Evolutionary conservation across 2,329 filamentous ascomycete genomes (phyloP).

Genomic region (Graphiopsis chlorocephala): DNA sequence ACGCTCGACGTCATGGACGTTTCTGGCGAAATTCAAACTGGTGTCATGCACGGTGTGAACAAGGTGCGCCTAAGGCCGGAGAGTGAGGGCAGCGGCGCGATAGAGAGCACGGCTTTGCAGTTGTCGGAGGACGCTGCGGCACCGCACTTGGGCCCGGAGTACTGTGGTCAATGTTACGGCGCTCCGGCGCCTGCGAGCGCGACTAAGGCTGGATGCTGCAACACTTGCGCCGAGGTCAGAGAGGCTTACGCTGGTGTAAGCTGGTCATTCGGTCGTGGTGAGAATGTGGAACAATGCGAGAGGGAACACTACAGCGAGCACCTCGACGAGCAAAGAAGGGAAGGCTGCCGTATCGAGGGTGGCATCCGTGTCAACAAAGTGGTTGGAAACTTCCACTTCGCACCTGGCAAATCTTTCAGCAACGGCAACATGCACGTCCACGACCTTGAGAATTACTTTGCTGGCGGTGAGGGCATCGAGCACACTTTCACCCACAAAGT

Average conservation of each 20-base stretch:
- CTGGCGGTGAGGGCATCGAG: constrained; percentile 61
- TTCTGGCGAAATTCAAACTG: constrained; percentile 92
- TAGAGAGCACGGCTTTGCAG: constrained; percentile 66
- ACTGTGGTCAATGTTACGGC: constrained; percentile 93
- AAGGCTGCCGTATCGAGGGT: constrained; percentile 93
- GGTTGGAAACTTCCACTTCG: constrained; percentile 96
- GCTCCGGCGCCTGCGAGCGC: constrained; percentile 69
- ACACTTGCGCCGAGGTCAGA: constrained; percentile 93
- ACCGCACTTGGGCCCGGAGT: constrained; percentile 81
- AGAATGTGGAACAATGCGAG: constrained; percentile 90
- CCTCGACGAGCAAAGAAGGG: constrained; percentile 79
- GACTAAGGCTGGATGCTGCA: constrained; percentile 85
- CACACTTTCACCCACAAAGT: constrained; percentile 90
- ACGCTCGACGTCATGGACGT: constrained; percentile 99
- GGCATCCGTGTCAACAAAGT: constrained; percentile 96
- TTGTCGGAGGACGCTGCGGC: constrained; percentile 68
- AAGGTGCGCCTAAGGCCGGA: constrained; percentile 78
- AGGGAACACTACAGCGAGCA: constrained; percentile 91
- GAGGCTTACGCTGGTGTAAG: constrained; percentile 86
- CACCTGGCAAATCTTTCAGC: constrained; percentile 92
- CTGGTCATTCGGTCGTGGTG: constrained; percentile 92
- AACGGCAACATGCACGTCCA: constrained; percentile 97
- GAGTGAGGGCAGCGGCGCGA: constrained; percentile 70
- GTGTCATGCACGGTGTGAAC: constrained; percentile 85
- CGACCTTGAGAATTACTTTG: constrained; percentile 93